A percentile compares a stretch with the other conserved stretches of the same genome.
Evolutionary conservation across 352 stramenopile species (phyloP).

Genomic region (Bremia lactucae): DNA sequence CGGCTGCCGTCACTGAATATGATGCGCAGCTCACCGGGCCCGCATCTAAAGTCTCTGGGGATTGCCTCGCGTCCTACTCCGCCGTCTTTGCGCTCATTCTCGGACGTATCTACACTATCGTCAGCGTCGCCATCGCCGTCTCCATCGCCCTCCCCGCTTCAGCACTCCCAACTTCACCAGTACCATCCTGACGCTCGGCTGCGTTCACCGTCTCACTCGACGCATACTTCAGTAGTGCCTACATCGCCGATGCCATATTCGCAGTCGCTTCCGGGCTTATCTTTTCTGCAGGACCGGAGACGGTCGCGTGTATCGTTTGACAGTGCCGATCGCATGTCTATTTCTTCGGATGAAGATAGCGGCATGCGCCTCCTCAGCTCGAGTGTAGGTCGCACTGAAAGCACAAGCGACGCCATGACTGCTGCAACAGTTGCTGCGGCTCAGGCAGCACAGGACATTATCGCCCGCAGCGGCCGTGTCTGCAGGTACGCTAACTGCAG

Average conservation of each 20-base stretch:
- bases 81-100: constrained; percentile 49
- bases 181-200: constrained; percentile 14
- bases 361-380: constrained; percentile 65
- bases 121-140: constrained; percentile 30
- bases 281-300: constrained; percentile 46
- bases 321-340: constrained; percentile 40
- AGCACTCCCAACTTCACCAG: constrained; percentile 22
- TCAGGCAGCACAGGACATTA: constrained; percentile 17
- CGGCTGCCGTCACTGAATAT: constrained; percentile 58
- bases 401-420: constrained; percentile 26
- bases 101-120: constrained; percentile 40
- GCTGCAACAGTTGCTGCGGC: constrained; percentile 14
- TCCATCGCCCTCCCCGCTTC: constrained; percentile 26
- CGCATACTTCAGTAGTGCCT: constrained; percentile 24
- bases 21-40: constrained; percentile 51
- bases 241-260: constrained; percentile 39
- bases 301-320: constrained; percentile 57
- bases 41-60: constrained; percentile 41
- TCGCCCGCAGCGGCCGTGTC: constrained; percentile 50
- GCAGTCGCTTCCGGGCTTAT: constrained; percentile 54
- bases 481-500: constrained; percentile 78
- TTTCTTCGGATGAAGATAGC: constrained; percentile 62
- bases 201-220: constrained; percentile 28
- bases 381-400: constrained; percentile 40
- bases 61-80: constrained; percentile 43